These are phyloP conservation scores for Samsoniella hepiali DNA, from an alignment of 2,329 filamentous ascomycete genomes.

Conservation along the genomic window DNA sequence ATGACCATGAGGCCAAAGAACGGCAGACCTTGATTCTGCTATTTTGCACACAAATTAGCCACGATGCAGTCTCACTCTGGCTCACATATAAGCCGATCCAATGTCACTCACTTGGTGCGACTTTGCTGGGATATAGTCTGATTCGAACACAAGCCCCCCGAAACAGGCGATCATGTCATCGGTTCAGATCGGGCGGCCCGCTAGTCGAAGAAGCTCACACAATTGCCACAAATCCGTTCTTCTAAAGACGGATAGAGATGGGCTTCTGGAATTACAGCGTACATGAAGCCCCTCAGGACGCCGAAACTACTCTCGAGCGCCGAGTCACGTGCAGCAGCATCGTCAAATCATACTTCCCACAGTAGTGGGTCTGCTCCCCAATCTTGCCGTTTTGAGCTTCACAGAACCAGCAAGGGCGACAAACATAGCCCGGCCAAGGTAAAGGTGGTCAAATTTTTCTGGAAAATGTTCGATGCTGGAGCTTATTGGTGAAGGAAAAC, in stretches of 20 bases:
- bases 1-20: neutral
- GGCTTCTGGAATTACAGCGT: slow-evolving; percentile 7
- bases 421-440: neutral
- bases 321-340: slow-evolving; percentile 15
- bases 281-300: slow-evolving; percentile 19
- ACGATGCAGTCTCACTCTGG: slow-evolving; percentile 8
- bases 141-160: neutral
- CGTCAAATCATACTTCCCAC: slow-evolving; percentile 13
- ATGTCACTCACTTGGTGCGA: slow-evolving; percentile 19
- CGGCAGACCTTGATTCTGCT: neutral
- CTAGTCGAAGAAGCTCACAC: neutral
- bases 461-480: neutral
- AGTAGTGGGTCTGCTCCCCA: slow-evolving; percentile 10
- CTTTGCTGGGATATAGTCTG: slow-evolving; percentile 4
- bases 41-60: slow-evolving; percentile 4
- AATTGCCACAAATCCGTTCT: neutral
- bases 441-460: neutral
- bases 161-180: neutral
- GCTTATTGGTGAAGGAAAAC: neutral
- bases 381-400: slow-evolving; percentile 17
- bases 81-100: slow-evolving; percentile 14
- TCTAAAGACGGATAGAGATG: slow-evolving; percentile 8
- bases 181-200: neutral
- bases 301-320: slow-evolving; percentile 16
- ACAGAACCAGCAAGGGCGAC: neutral